Evolutionary conservation across 2,329 filamentous ascomycete genomes (phyloP), one percentile per base, ranked within the genome.

Genomic region (Ilyonectria robusta): DNA sequence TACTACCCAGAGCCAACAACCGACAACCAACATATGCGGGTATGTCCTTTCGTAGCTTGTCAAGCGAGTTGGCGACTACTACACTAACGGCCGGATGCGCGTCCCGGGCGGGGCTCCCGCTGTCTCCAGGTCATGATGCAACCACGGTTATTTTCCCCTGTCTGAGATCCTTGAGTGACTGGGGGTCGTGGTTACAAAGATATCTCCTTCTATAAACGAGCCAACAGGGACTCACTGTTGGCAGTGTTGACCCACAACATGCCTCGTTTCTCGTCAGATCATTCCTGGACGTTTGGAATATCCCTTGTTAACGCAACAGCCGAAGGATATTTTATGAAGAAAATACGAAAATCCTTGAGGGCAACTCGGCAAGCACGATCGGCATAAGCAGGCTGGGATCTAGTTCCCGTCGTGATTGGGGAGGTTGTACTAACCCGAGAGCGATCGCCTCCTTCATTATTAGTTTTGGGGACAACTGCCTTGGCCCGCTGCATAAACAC

Each of bases 41-140:
- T 48, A 7, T 26, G 21, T 19, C 21, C 21, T 19, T 33, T 8
- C 21, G 8, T 26, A 21, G 23, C n/a, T 1, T 21, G 13, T 29
- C 26, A 29, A 29, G 19, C 15, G 5, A n/a, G 33, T 37, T 26
- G 44, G 48, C 46, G 48, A 51, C n/a, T 46, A 26, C 47, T 15
- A 54, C 26, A 53, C 17, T 26, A 15, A 23, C 50, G 48, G 37
- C 40, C 40, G 26, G 48, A 61, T 37, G 21, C 53, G 37, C 40
- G 29, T 26, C 40, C 19, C 42, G 48, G 48, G 33, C 37, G 48
- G 48, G 26, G 5, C 48, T n/a, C n/a, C 10, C 11, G 9, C 31
- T 33, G 11, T 33, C 31, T 33, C 26, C 26, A 21, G 21, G 46
- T 5, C 10, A 13, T 29, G 2, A 26, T 48, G 23, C 46, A 21